Evolutionary conservation across 1,139 yeast genomes (phyloP).

Genomic region (Yamadazyma friedrichii): DNA sequence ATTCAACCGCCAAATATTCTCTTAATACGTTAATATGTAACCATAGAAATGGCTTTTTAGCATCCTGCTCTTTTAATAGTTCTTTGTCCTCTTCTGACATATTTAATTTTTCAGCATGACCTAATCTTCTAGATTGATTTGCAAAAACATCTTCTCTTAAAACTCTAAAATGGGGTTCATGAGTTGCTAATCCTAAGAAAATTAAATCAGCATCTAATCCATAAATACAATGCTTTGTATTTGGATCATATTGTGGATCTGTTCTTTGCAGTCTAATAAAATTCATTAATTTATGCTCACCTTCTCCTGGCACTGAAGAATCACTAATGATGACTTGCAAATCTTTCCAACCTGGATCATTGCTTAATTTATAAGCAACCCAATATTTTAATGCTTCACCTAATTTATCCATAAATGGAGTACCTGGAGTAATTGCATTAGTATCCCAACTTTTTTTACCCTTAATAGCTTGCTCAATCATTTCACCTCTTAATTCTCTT

Average conservation of each 20-base stretch:
- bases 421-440: conserved; percentile 97
- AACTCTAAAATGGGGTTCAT: conserved; percentile 94
- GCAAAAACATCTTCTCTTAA: conserved; percentile 97
- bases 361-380: conserved; percentile 81
- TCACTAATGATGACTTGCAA: conserved; percentile 86
- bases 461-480: conserved; percentile 62
- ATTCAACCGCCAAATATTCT: conserved; percentile 84
- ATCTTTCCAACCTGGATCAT: conserved; percentile 89
- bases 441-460: conserved; percentile 71
- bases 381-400: conserved; percentile 84
- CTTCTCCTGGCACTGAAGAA: conserved; percentile 98
- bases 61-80: conserved; percentile 52
- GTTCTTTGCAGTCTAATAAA: conserved; percentile 84
- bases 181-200: conserved; percentile 92
- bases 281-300: conserved; percentile 97
- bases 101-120: conserved; percentile 49
- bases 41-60: conserved; percentile 90
- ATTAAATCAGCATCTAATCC: conserved; percentile 98
- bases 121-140: conserved; percentile 49
- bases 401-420: conserved; percentile 91
- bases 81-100: conserved; percentile 64
- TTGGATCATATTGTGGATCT: conserved; percentile 83
- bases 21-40: conserved; percentile 83
- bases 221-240: conserved; percentile 89
- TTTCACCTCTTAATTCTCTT: conserved; percentile 58